Base-by-base conservation (phyloP, 768 basidiomycete genomes). In the Pilatotrama ljubarskyi region DNA sequence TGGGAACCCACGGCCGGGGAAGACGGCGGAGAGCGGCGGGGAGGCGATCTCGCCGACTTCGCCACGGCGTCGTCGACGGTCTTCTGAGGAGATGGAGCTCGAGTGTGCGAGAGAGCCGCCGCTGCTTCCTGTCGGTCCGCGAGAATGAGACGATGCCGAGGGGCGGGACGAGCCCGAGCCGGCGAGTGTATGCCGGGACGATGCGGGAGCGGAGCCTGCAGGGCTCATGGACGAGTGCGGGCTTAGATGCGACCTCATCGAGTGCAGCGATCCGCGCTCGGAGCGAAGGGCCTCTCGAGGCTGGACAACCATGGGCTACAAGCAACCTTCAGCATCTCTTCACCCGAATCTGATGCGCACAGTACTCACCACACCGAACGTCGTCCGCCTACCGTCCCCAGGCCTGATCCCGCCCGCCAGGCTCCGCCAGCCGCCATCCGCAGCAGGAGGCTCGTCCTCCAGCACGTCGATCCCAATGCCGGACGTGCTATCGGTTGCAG, bases 371-470 rank as follows among this genome's bases (percentile, higher is more conserved):
- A 80, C 66, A 62, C 88, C 88, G 70, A 88, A 88, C 7, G 86
- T 86, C 25, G 82, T 79, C 51, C 84, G 73, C 37, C 80, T 54
- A 10, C 59, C 64, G 15, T 57, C 53, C 10, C 38, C 32, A 17
- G 76, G 37, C 73, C 75, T 58, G 58, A 68, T 63, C 18, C 74
- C 74, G 36, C 77, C 68, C 9, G 84, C 75, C 59, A 90, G 74
- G 11, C 76, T 75, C 59, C 83, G 77, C 90, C 90, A 91, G 5
- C 81, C 75, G 55, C 81, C 82, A 18, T 78, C 78, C 24, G 88
- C 84, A 55, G 69, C 68, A 2, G 90, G 89, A 8, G 90, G 89
- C 22, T 79, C 85, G 35, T 89, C 86, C 61, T 91, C 90, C 15
- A 89, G 73, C 5, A 88, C 68, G 67, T 90, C 87, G 18, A 85